Percentiles rank a stretch among this genome's conserved stretches.
Evolutionary conservation across 2,329 filamentous ascomycete species (phyloP).

Genomic region (Ascocoryne sarcoides): DNA sequence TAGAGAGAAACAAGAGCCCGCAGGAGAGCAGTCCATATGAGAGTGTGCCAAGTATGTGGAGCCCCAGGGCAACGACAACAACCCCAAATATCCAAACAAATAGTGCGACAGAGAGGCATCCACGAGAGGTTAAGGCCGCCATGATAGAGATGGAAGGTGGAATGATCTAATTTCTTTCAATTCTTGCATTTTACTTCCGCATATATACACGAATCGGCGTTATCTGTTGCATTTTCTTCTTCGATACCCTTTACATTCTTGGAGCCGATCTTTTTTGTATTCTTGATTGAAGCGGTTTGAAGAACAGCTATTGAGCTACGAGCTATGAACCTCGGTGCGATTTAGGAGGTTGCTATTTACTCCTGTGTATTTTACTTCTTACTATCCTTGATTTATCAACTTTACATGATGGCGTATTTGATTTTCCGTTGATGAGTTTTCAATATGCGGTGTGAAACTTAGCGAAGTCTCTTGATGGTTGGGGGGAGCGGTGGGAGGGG

Average conservation of each 20-base stretch:
- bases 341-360: not conserved
- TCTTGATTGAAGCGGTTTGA: conserved; percentile 6
- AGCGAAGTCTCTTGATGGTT: not conserved
- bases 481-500: conserved; percentile 1
- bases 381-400: conserved; percentile 18
- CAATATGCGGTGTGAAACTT: conserved; percentile 3
- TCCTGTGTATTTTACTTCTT: conserved; percentile 23
- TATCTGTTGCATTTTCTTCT: conserved; percentile 9
- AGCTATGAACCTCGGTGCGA: not conserved
- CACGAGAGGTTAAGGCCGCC: conserved; percentile 25
- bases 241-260: conserved; percentile 19
- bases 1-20: conserved; percentile 22
- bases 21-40: conserved; percentile 26
- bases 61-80: conserved; percentile 5
- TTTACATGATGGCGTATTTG: conserved; percentile 13
- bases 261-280: conserved; percentile 7
- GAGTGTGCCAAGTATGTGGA: conserved; percentile 19
- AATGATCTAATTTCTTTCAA: conserved; percentile 23
- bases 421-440: conserved; percentile 3
- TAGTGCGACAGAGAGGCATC: conserved; percentile 22
- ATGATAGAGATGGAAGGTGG: conserved; percentile 26
- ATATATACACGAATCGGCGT: conserved; percentile 9
- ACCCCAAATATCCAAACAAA: conserved; percentile 7
- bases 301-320: conserved; percentile 1
- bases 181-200: not conserved